These are phyloP conservation scores for Miscanthus lutarioriparius DNA, from an alignment of 176 grass and related monocot genomes.

Conservation along the genomic window DNA sequence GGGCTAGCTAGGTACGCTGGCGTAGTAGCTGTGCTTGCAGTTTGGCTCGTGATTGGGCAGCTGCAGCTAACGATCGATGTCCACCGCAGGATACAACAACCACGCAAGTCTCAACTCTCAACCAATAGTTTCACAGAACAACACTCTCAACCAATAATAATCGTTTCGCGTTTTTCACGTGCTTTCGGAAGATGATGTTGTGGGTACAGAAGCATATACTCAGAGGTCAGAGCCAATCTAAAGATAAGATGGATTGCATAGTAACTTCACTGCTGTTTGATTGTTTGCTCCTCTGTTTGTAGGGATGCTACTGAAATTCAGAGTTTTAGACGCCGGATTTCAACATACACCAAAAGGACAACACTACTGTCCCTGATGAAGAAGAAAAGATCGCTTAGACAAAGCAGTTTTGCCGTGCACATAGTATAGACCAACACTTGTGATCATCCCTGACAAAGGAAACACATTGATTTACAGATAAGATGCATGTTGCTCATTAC, in stretches of 20 bases:
- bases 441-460: neutral
- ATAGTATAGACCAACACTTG: neutral
- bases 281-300: neutral
- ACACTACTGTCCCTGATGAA: neutral
- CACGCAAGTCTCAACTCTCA: neutral
- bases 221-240: neutral
- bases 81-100: slow-evolving; percentile 16
- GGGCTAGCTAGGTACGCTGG: neutral
- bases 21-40: neutral
- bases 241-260: neutral
- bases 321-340: neutral
- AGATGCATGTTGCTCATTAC: neutral
- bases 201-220: neutral
- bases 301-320: neutral
- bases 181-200: neutral
- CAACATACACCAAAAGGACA: neutral
- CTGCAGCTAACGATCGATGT: neutral
- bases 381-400: neutral
- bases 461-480: neutral
- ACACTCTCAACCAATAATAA: neutral
- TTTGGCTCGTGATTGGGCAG: neutral
- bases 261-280: neutral
- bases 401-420: neutral
- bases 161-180: neutral
- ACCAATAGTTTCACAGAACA: neutral